These are phyloP conservation scores for Phytophthora tubulina DNA, from an alignment of 352 stramenopile genomes.

Conservation along the genomic window DNA sequence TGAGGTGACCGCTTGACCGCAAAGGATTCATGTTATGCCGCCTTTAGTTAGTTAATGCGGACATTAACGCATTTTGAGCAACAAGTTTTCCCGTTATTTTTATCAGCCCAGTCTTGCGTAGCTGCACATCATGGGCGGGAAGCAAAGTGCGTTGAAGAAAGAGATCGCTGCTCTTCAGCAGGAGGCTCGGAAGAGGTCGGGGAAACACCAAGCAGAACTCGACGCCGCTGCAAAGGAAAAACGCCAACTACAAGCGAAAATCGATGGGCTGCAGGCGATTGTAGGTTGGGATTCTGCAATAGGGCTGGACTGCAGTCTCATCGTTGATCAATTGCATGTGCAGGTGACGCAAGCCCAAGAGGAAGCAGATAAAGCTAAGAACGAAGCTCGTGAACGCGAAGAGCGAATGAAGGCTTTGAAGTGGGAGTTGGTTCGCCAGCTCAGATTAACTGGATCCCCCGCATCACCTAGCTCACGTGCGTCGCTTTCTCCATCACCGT, in stretches of 20 bases:
- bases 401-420: conserved; percentile 79
- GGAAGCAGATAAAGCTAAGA: conserved; percentile 56
- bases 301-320: not conserved
- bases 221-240: conserved; percentile 52
- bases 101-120: conserved; percentile 7
- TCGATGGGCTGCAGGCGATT: conserved; percentile 62
- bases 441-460: conserved; percentile 39
- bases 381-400: conserved; percentile 52
- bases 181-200: conserved; percentile 36
- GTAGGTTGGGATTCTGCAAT: conserved; percentile 30
- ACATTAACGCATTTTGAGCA: conserved; percentile 18
- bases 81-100: conserved; percentile 42
- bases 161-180: conserved; percentile 61
- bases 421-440: conserved; percentile 75
- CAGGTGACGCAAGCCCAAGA: conserved; percentile 62
- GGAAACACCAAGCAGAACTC: conserved; percentile 56
- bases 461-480: conserved; percentile 25
- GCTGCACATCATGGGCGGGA: conserved; percentile 53
- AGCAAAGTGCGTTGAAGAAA: conserved; percentile 69
- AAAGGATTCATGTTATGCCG: not conserved
- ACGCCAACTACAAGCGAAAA: conserved; percentile 64
- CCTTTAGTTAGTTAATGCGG: conserved; percentile 5
- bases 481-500: conserved; percentile 31
- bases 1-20: not conserved
- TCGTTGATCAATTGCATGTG: not conserved